Evolutionary conservation across 345 rosid species (phyloP).

Genomic region (Toxicodendron radicans): DNA sequence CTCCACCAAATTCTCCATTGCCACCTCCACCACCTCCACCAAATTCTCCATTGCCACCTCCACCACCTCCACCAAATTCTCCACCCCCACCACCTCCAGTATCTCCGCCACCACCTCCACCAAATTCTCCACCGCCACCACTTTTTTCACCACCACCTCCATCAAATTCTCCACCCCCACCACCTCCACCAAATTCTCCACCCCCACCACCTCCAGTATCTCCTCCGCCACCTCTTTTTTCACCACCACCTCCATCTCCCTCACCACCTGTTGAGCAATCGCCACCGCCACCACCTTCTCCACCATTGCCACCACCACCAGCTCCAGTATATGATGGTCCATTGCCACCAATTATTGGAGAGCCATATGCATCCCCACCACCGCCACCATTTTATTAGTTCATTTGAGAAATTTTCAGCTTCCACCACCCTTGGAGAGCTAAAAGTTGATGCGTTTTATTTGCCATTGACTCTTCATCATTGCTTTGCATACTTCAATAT

Average conservation of each 20-base stretch:
- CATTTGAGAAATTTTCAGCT: not conserved
- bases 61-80: slow-evolving; percentile 29
- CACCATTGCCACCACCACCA: slow-evolving; percentile 19
- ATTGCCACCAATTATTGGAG: slow-evolving; percentile 35
- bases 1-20: slow-evolving; percentile 8
- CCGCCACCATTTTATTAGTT: slow-evolving; percentile 35
- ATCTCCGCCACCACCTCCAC: slow-evolving; percentile 15
- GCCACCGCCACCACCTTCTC: slow-evolving; percentile 17
- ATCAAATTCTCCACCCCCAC: slow-evolving; percentile 19
- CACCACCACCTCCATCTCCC: slow-evolving; percentile 16
- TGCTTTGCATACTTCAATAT: not conserved
- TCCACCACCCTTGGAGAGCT: slow-evolving; percentile 4
- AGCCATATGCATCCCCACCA: slow-evolving; percentile 43
- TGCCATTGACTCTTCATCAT: not conserved
- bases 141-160: slow-evolving; percentile 16
- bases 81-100: slow-evolving; percentile 14
- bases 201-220: slow-evolving; percentile 7
- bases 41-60: slow-evolving; percentile 17
- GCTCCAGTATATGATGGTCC: slow-evolving; percentile 26
- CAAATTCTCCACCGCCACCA: slow-evolving; percentile 12
- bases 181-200: slow-evolving; percentile 27
- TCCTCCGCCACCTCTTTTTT: slow-evolving; percentile 18
- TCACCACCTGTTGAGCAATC: slow-evolving; percentile 8
- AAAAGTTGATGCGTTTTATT: not conserved
- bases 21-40: slow-evolving; percentile 12